A percentile compares a stretch with the other conserved stretches of the same genome.
phyloP scores from a whole-genome alignment of 2,329 filamentous ascomycete genomes.

The Xylariaceae sp. region DNA sequence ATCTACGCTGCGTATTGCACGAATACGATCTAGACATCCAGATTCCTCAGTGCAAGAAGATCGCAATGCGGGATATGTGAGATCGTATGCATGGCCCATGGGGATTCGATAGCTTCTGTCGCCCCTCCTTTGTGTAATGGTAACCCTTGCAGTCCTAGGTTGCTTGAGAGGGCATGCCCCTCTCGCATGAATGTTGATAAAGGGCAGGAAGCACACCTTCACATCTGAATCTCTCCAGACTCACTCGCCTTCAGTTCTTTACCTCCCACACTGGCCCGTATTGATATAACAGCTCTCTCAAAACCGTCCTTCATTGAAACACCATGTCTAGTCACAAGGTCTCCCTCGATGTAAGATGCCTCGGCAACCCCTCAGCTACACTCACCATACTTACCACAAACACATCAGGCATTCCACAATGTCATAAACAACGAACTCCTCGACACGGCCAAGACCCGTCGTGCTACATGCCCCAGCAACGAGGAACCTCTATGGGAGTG shows the following conservation, averaged over 20 bases:
- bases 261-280: not conserved
- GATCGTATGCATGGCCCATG: too few species aligned
- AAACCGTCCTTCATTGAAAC: not conserved
- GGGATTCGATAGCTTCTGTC: too few species aligned
- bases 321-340: not conserved
- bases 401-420: constrained; percentile 39
- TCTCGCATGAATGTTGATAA: not conserved
- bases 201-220: not conserved
- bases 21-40: too few species aligned
- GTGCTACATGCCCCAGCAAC: constrained; percentile 46
- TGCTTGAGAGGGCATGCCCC: not conserved
- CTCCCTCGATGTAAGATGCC: not conserved
- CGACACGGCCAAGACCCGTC: constrained; percentile 39
- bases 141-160: too few species aligned
- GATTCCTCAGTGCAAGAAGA: too few species aligned
- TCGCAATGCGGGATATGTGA: too few species aligned
- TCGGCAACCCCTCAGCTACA: not conserved
- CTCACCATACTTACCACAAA: not conserved
- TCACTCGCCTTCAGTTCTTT: not conserved
- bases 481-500: constrained; percentile 43
- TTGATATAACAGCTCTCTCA: not conserved
- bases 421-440: constrained; percentile 45
- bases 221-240: not conserved
- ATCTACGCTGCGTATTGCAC: too few species aligned
- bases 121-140: too few species aligned